Conservation (phyloP, 2,329 filamentous ascomycete species). For the Fusarium chuoi region DNA sequence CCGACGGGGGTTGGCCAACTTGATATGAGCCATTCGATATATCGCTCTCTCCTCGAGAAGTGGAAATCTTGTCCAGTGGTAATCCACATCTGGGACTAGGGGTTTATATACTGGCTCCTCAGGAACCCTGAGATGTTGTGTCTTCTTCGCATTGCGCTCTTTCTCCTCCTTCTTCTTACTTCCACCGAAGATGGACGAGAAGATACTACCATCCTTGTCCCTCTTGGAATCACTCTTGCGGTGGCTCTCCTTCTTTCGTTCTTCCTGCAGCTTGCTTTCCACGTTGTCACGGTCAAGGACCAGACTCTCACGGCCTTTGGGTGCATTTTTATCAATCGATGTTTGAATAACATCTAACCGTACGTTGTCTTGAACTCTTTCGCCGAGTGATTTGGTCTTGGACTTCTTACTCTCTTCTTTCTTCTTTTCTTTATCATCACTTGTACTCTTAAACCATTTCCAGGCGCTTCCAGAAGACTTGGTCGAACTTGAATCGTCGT, state of each 20-base stretch:
- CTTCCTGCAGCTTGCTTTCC: slow-evolving; percentile 78
- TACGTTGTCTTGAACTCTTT: slow-evolving; percentile 78
- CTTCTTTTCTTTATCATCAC: slow-evolving; percentile 72
- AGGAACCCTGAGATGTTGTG: slow-evolving; percentile 77
- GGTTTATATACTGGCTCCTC: slow-evolving; percentile 79
- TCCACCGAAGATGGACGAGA: slow-evolving; percentile 91
- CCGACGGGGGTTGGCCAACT: slow-evolving; percentile 94
- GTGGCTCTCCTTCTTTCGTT: slow-evolving; percentile 81
- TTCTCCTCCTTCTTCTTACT: slow-evolving; percentile 87
- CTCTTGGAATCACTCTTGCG: slow-evolving; percentile 85
- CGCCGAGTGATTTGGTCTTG: slow-evolving; percentile 67
- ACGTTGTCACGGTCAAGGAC: slow-evolving; percentile 81
- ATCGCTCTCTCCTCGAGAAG: slow-evolving; percentile 96
- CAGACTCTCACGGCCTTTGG: slow-evolving; percentile 81
- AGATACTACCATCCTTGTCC: slow-evolving; percentile 92
- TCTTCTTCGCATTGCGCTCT: slow-evolving; percentile 79
- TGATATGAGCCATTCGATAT: slow-evolving; percentile 98
- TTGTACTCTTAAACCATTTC: slow-evolving; percentile 84
- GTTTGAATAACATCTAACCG: slow-evolving; percentile 87
- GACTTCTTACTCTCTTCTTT: slow-evolving; percentile 73
- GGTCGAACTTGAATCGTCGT: slow-evolving; percentile 67
- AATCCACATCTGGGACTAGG: slow-evolving; percentile 88
- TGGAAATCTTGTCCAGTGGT: slow-evolving; percentile 94
- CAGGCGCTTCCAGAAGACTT: slow-evolving; percentile 76
- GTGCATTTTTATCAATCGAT: slow-evolving; percentile 77